Base-by-base conservation (phyloP, 2,329 filamentous ascomycete genomes). In the Corinectria fuckeliana region DNA sequence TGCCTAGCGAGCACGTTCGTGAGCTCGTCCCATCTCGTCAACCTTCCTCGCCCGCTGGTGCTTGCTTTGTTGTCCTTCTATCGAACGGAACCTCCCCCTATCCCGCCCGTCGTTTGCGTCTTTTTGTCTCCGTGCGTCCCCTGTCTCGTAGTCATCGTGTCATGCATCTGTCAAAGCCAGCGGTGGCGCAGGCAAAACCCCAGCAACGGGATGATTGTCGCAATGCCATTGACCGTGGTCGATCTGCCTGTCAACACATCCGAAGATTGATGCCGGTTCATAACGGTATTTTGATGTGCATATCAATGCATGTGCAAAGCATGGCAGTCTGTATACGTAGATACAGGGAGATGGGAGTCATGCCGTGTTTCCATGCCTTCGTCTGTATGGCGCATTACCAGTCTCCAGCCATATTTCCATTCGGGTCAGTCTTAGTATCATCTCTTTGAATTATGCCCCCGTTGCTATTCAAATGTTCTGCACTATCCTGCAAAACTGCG, bases 21-120 rank as follows among this genome's bases (percentile, higher is more conserved):
- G 23, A 58, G 58, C 61, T 63, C 44, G 60, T 63, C 45, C 60
- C 65, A 48, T 39, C 38, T 47, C 60, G 42, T 47, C 58, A 63
- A 41, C 58, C 54, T 39, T n/a, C 48, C 41, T 41, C 18, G 39
- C 26, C 55, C 30, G 5, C n/a, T 8, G 16, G 16, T 36, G 16
- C 16, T 2, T 32, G n/a, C 32, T 34, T 45, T 28, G 41, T 45
- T 45, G 23, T 28, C 23, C n/a, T 25, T 14, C 41, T n/a, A 9
- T 25, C 10, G 16, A 16, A 25, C 23, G 20, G 18, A 23, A 18
- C 18, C 20, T 41, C 56, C 9, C 13, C 32, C 28, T 16, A 20
- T 53, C 30, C 32, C 13, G 21, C 13, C 16, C 26, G 20, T 26
- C 55, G 44, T 52, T 10, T 16, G 25, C 11, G 21, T 32, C 25